Percentiles rank a stretch among this genome's conserved stretches.
Conservation (phyloP, 225 moss, liverwort and hornwort genomes). For the Marchantia paleacea region DNA sequence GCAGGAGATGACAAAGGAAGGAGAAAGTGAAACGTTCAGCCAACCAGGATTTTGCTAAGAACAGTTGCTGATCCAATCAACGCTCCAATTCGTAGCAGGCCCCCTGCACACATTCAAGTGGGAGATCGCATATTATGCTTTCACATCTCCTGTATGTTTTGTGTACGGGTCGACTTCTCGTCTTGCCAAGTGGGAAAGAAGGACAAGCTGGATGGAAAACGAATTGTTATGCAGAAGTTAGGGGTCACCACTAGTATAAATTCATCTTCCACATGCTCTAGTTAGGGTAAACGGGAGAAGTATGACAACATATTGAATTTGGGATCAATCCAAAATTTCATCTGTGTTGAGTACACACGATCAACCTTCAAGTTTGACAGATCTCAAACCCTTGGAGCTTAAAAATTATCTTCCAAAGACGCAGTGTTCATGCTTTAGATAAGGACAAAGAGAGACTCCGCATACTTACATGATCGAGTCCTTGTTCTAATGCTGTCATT, state of each 20-base stretch:
- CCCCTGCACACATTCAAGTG: constrained; percentile 26
- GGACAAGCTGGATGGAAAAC: neutral
- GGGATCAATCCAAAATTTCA: neutral
- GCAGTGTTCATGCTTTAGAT: neutral
- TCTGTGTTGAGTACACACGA: neutral
- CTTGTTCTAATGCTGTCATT: constrained; percentile 4
- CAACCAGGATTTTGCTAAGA: constrained; percentile 69
- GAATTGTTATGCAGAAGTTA: neutral
- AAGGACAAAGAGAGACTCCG: neutral
- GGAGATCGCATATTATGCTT: neutral
- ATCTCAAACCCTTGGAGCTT: neutral
- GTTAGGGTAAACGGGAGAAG: neutral
- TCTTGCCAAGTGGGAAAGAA: no score
- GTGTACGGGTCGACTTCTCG: neutral
- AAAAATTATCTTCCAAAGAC: no score
- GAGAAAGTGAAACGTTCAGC: neutral
- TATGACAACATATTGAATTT: neutral
- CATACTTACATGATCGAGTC: constrained; percentile 23
- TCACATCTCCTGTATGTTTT: neutral
- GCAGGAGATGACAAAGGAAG: neutral
- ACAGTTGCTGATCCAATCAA: constrained; percentile 77
- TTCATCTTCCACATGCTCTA: neutral
- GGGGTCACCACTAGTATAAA: neutral
- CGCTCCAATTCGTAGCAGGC: constrained; percentile 64
- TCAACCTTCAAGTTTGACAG: neutral